These are phyloP conservation scores for Phylloporus rhodoxanthus DNA, from an alignment of 768 basidiomycete species.

Conservation along the genomic window DNA sequence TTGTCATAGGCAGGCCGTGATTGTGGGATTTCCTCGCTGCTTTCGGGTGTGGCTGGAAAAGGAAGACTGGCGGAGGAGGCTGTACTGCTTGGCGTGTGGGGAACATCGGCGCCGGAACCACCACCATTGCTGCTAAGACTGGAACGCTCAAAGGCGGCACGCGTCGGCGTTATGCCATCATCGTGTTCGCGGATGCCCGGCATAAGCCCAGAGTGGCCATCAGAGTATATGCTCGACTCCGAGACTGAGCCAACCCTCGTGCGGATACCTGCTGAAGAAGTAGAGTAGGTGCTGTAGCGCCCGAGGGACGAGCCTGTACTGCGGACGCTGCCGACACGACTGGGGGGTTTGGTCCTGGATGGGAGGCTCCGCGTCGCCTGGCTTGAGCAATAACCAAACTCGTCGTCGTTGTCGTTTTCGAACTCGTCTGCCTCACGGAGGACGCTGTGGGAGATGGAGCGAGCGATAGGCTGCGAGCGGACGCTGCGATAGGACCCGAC, in stretches of 20 bases:
- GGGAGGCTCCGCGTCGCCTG: conserved; percentile 19
- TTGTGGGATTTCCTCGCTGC: conserved; percentile 15
- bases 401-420: conserved; percentile 10
- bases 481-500: conserved; percentile 23
- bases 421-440: conserved; percentile 29
- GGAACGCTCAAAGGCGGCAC: conserved; percentile 23
- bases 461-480: conserved; percentile 17
- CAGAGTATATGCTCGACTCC: conserved; percentile 16
- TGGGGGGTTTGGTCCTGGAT: conserved; percentile 16
- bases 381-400: conserved; percentile 21
- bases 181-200: conserved; percentile 27
- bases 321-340: conserved; percentile 18
- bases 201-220: conserved; percentile 16
- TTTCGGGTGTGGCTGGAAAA: conserved; percentile 27
- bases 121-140: conserved; percentile 22
- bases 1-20: conserved; percentile 20
- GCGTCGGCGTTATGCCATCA: conserved; percentile 28
- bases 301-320: conserved; percentile 22
- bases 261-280: conserved; percentile 14
- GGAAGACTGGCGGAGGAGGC: conserved; percentile 26
- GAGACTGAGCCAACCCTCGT: conserved; percentile 15
- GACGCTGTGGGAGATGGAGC: conserved; percentile 27
- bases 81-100: conserved; percentile 29
- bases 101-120: conserved; percentile 11
- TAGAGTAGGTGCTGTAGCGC: conserved; percentile 21